Evolutionary conservation across 345 rosid genomes (phyloP).

Genomic region (Erysimum cheiranthoides): DNA sequence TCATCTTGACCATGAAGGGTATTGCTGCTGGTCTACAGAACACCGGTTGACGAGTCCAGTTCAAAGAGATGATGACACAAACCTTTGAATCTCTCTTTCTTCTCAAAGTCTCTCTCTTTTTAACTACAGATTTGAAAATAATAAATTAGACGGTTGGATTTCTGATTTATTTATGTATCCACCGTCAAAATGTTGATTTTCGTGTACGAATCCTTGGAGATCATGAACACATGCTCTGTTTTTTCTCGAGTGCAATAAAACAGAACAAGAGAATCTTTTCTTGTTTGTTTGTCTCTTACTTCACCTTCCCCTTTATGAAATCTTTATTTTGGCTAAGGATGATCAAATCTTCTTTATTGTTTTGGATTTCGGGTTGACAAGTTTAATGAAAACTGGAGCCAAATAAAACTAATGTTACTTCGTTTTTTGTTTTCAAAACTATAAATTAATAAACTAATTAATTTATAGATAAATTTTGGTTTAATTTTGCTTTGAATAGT

Average conservation of each 20-base stretch:
- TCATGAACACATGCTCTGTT: conserved; percentile 42
- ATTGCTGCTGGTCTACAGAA: conserved; percentile 96
- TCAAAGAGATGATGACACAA: background rate
- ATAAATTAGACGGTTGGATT: conserved; percentile 33
- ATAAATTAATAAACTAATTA: too few relatives aligned
- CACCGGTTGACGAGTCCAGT: conserved; percentile 65
- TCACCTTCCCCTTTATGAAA: background rate
- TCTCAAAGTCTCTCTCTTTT: background rate
- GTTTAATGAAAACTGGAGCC: background rate
- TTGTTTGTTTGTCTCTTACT: conserved; percentile 31
- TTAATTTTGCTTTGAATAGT: too few relatives aligned
- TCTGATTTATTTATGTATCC: conserved; percentile 36
- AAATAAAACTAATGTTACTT: background rate
- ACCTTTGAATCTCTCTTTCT: conserved; percentile 16
- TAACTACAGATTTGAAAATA: conserved; percentile 22
- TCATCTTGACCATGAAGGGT: conserved; percentile 97
- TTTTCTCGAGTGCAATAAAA: conserved; percentile 23
- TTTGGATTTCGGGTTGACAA: background rate
- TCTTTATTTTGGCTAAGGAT: background rate
- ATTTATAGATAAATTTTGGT: too few relatives aligned
- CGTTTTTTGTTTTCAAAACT: too few relatives aligned
- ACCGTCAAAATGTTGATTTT: conserved; percentile 37
- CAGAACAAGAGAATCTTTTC: conserved; percentile 35
- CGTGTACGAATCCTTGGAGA: conserved; percentile 13
- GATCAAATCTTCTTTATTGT: background rate